Conservation (phyloP, 768 basidiomycete genomes). For the Filobasidium wieringae region DNA sequence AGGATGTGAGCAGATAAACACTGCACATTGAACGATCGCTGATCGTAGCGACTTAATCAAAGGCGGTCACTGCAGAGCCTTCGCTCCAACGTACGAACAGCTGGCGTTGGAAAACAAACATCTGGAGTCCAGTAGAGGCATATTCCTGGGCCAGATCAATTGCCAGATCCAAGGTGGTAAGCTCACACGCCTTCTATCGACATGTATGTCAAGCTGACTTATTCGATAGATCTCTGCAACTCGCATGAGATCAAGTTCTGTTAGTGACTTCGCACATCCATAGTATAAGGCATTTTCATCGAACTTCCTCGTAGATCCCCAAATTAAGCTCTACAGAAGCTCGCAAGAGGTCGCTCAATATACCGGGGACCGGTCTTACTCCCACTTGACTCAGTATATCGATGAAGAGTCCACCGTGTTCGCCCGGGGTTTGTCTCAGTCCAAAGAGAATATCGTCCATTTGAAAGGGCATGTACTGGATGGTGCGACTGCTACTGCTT, state of each 20-base stretch:
- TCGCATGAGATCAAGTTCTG: slow-evolving; percentile 56
- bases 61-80: slow-evolving; percentile 57
- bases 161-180: slow-evolving; percentile 64
- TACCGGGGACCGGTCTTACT: slow-evolving; percentile 47
- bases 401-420: slow-evolving; percentile 39
- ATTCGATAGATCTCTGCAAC: slow-evolving; percentile 58
- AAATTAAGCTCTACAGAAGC: slow-evolving; percentile 57
- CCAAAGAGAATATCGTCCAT: too few relatives aligned
- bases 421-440: slow-evolving; percentile 13
- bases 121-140: slow-evolving; percentile 42
- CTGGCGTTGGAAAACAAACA: slow-evolving; percentile 44
- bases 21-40: too few relatives aligned
- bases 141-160: slow-evolving; percentile 70
- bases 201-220: background rate
- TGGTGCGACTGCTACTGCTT: slow-evolving; percentile 41
- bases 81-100: slow-evolving; percentile 71
- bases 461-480: too few relatives aligned
- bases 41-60: background rate
- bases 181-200: slow-evolving; percentile 29
- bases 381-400: slow-evolving; percentile 51
- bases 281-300: background rate
- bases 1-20: slow-evolving; percentile 46
- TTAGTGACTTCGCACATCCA: slow-evolving; percentile 15
- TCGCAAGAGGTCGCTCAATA: slow-evolving; percentile 54
- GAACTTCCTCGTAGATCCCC: slow-evolving; percentile 44